These are phyloP conservation scores for Oxytropis ochrocephala DNA, from an alignment of 306 rosid species.

Conservation along the genomic window DNA sequence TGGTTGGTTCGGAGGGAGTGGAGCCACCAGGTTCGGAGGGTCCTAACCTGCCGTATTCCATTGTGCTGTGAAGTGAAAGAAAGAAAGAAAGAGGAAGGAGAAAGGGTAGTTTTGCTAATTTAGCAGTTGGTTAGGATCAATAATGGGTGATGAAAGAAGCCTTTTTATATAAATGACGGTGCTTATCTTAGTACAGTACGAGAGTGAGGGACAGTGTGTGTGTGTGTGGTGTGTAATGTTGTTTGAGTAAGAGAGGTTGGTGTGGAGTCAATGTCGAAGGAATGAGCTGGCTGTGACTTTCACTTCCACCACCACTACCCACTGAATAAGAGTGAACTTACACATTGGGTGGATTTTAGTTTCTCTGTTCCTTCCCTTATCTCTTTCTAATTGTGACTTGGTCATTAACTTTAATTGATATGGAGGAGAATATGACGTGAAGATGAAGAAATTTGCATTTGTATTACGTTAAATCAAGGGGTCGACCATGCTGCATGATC, in stretches of 20 bases:
- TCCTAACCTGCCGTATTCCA: constrained; percentile 56
- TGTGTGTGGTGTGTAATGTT: not conserved
- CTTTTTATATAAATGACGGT: constrained; percentile 19
- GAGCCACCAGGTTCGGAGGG: constrained; percentile 27
- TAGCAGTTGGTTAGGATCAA: not conserved
- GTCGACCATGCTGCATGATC: too few relatives aligned
- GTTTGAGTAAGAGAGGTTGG: constrained; percentile 10
- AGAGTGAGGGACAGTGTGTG: constrained; percentile 3
- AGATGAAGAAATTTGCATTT: not conserved
- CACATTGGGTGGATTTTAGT: not conserved
- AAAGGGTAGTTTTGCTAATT: not conserved
- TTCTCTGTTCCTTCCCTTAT: not conserved
- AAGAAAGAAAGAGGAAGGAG: not conserved
- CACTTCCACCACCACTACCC: constrained; percentile 39
- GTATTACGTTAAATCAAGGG: not conserved
- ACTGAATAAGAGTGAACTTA: not conserved
- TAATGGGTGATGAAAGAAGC: not conserved
- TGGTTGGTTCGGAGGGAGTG: not conserved
- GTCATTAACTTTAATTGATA: not conserved
- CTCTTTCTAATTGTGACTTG: not conserved
- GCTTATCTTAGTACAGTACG: not conserved
- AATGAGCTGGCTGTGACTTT: constrained; percentile 78
- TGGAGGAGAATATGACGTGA: not conserved
- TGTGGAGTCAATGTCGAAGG: constrained; percentile 51
- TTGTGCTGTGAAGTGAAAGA: not conserved